A percentile compares a stretch with the other conserved stretches of the same genome.
These are phyloP conservation scores for Blastobotrys peoriensis DNA, from an alignment of 805 yeast genomes.

Conservation along the genomic window DNA sequence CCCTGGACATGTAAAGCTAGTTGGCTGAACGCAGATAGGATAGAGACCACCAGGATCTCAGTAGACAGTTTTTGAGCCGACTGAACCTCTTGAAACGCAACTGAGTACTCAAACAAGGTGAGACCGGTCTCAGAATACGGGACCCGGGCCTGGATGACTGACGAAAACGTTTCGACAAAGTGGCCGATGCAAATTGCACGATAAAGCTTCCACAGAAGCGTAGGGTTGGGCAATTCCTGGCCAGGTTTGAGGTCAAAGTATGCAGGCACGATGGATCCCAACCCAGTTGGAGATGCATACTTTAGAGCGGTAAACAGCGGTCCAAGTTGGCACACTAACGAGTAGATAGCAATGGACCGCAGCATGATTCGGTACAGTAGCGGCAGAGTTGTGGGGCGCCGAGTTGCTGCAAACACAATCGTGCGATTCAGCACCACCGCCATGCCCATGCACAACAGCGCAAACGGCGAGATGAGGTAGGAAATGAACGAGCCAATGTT, in stretches of 20 bases:
- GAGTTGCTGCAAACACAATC: constrained; percentile 49
- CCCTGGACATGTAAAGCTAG: constrained; percentile 59
- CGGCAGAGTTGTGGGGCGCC: constrained; percentile 36
- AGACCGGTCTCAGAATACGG: constrained; percentile 63
- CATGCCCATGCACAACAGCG: constrained; percentile 44
- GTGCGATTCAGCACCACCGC: constrained; percentile 56
- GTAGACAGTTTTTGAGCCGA: constrained; percentile 44
- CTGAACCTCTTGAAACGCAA: constrained; percentile 70
- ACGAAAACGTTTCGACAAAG: constrained; percentile 59
- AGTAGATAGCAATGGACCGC: constrained; percentile 35
- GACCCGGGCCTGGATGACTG: constrained; percentile 48
- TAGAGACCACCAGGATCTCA: constrained; percentile 46
- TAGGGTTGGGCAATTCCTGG: constrained; percentile 40
- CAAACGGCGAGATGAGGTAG: constrained; percentile 27
- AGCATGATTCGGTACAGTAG: constrained; percentile 32
- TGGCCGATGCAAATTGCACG: constrained; percentile 54
- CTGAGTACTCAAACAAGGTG: constrained; percentile 68
- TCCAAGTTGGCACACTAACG: constrained; percentile 31
- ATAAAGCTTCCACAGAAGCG: constrained; percentile 53
- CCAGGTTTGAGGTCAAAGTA: constrained; percentile 7
- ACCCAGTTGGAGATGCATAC: constrained; percentile 21
- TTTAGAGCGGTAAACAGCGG: constrained; percentile 34
- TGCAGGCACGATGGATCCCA: constrained; percentile 2
- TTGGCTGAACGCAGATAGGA: constrained; percentile 55
- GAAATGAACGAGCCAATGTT: constrained; percentile 14